Conservation (phyloP, 371 early-diverging fungal species). For the Syncephalastrum contaminatum region DNA sequence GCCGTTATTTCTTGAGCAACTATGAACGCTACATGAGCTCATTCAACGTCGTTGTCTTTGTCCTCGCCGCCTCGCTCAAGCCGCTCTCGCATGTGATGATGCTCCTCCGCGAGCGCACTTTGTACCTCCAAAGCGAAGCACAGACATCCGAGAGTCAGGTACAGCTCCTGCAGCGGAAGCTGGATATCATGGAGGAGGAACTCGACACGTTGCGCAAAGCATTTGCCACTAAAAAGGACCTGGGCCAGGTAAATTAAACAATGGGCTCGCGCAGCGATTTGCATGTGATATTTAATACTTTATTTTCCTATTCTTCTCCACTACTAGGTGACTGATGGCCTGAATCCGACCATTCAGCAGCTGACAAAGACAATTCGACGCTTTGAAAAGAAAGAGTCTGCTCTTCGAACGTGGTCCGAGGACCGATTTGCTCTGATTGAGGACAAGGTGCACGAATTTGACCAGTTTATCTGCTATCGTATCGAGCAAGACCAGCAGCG, state of each 20-base stretch:
- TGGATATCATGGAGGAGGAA: slow-evolving; percentile 58
- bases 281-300: slow-evolving; percentile 3
- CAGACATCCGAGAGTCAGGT: slow-evolving; percentile 52
- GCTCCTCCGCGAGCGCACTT: slow-evolving; percentile 55
- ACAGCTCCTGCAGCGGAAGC: slow-evolving; percentile 36
- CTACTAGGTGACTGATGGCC: slow-evolving; percentile 34
- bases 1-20: slow-evolving; percentile 51
- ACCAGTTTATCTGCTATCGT: slow-evolving; percentile 52
- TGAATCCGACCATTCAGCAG: slow-evolving; percentile 44
- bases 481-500: slow-evolving; percentile 52
- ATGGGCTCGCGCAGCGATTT: background rate
- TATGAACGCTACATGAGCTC: slow-evolving; percentile 61
- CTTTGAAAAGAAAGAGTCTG: slow-evolving; percentile 58
- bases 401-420: slow-evolving; percentile 56
- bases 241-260: slow-evolving; percentile 43
- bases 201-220: slow-evolving; percentile 53
- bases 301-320: background rate
- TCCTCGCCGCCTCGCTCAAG: slow-evolving; percentile 59
- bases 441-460: slow-evolving; percentile 57
- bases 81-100: slow-evolving; percentile 54
- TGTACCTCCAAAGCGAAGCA: slow-evolving; percentile 55
- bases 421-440: slow-evolving; percentile 54
- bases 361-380: slow-evolving; percentile 56
- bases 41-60: slow-evolving; percentile 62
- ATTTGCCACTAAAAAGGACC: slow-evolving; percentile 64